Conservation (phyloP, 1,139 yeast species). For the Saccharomyces hybrid region DNA sequence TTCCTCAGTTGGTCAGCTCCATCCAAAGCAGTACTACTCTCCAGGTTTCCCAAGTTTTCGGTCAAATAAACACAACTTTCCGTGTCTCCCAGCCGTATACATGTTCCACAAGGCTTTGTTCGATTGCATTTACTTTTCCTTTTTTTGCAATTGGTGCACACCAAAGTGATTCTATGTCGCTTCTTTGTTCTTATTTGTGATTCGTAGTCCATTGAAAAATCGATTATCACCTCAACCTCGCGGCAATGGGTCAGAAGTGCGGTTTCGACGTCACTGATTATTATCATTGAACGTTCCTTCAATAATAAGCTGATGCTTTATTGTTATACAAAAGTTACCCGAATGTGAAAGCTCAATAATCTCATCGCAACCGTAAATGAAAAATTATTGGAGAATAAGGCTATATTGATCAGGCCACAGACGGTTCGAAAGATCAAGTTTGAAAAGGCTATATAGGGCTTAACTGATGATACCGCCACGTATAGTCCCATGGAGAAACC, state of each 20-base stretch:
- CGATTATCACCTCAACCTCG: not conserved
- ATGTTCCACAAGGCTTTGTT: slow-evolving; percentile 30
- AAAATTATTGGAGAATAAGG: not conserved
- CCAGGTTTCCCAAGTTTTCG: not conserved
- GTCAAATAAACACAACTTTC: slow-evolving; percentile 23
- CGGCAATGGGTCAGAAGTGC: no score
- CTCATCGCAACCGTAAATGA: not conserved
- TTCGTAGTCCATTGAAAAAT: not conserved
- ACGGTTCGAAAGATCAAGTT: no score
- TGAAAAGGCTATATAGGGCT: not conserved
- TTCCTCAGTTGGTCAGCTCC: not conserved
- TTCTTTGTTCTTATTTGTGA: slow-evolving; percentile 6
- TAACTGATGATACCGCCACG: slow-evolving; percentile 34
- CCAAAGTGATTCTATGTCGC: slow-evolving; percentile 28
- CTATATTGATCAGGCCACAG: no score
- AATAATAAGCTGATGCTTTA: not conserved
- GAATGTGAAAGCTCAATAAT: not conserved
- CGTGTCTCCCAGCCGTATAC: slow-evolving; percentile 23
- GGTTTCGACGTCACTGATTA: not conserved
- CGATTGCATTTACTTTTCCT: slow-evolving; percentile 35
- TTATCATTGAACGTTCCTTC: not conserved
- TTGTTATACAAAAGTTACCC: not conserved
- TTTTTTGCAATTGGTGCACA: slow-evolving; percentile 33
- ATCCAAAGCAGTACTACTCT: not conserved
- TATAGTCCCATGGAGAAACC: slow-evolving; percentile 49